Conservation (phyloP, 177 flowering plant species). For the Vitis hybrid region DNA sequence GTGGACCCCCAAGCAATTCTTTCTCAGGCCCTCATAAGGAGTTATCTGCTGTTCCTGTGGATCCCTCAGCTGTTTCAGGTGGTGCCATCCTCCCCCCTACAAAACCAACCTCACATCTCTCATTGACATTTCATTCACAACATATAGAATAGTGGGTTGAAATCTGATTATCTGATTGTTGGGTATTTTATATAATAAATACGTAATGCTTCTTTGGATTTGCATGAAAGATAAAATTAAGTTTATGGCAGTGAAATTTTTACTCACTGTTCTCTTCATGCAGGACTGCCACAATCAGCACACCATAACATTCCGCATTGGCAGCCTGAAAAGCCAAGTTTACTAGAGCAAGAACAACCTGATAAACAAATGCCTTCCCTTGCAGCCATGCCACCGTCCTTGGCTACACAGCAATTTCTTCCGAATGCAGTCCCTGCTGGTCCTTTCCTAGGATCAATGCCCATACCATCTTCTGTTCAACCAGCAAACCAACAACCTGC, state of each 20-base stretch:
- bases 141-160: neutral
- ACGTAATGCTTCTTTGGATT: constrained; percentile 1
- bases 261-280: constrained; percentile 8
- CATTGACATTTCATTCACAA: too few relatives aligned
- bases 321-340: constrained; percentile 61
- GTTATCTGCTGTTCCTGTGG: constrained; percentile 35
- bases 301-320: constrained; percentile 46
- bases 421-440: constrained; percentile 40
- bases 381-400: constrained; percentile 27
- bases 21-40: constrained; percentile 53
- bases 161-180: too few relatives aligned
- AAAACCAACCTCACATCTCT: neutral
- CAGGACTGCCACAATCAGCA: constrained; percentile 41
- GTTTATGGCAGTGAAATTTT: neutral
- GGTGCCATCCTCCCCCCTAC: neutral
- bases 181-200: neutral
- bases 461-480: constrained; percentile 46
- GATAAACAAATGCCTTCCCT: constrained; percentile 44
- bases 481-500: constrained; percentile 46
- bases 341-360: constrained; percentile 46
- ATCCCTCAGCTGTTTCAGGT: constrained; percentile 41
- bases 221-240: neutral
- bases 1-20: constrained; percentile 54
- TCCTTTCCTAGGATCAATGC: constrained; percentile 51
- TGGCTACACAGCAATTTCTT: constrained; percentile 51